Conservation (phyloP, 2,329 filamentous ascomycete genomes). For the Fusarium nisikadoi region DNA sequence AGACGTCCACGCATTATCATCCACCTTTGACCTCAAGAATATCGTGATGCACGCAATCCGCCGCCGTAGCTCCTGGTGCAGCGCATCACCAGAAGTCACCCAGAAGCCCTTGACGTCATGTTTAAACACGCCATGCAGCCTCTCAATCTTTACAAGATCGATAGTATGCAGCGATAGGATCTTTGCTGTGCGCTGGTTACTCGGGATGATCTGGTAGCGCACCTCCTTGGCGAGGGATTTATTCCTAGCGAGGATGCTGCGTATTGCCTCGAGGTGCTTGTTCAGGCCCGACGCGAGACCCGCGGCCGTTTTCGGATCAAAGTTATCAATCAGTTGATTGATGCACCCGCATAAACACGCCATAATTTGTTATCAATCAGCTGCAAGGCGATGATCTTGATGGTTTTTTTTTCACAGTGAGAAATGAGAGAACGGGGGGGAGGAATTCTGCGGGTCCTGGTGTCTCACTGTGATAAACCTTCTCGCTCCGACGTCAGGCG, state of each 20-base stretch:
- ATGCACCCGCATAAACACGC: constrained; percentile 43
- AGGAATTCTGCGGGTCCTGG: constrained; percentile 1
- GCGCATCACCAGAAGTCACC: constrained; percentile 11
- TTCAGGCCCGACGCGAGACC: constrained; percentile 41
- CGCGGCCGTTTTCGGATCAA: constrained; percentile 37
- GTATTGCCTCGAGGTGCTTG: constrained; percentile 42
- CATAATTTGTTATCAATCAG: constrained; percentile 1
- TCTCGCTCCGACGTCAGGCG: constrained; percentile 13
- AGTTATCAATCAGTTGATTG: constrained; percentile 33
- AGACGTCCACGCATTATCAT: constrained; percentile 33
- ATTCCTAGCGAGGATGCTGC: constrained; percentile 43
- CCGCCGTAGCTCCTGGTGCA: constrained; percentile 43
- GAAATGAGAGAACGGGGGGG: not conserved
- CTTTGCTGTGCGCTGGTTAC: constrained; percentile 47
- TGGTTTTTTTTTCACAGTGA: constrained; percentile 30
- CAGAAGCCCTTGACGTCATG: constrained; percentile 43
- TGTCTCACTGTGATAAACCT: constrained; percentile 37
- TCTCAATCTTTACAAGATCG: constrained; percentile 22
- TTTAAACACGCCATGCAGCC: constrained; percentile 18
- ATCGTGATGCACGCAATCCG: constrained; percentile 46
- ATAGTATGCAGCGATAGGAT: constrained; percentile 38
- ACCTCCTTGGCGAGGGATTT: constrained; percentile 45
- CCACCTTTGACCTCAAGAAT: constrained; percentile 46
- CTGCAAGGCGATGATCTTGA: not conserved
- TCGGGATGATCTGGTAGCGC: constrained; percentile 46